Percentiles rank a stretch among this genome's conserved stretches.
phyloP scores from a whole-genome alignment of 345 rosid species.

The Eutrema japonicum region DNA sequence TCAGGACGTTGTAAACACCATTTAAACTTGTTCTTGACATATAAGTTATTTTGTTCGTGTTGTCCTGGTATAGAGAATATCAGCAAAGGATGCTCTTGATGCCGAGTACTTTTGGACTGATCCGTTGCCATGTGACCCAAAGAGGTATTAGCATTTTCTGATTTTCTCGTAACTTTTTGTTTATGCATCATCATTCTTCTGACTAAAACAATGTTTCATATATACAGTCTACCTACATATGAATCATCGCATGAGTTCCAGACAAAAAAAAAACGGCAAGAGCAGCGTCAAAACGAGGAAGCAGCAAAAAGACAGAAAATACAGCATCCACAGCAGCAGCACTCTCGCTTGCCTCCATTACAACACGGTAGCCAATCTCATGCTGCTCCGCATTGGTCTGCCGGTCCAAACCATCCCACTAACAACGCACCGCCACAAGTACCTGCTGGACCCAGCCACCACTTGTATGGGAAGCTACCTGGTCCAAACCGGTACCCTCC shows the following conservation, averaged over 20 bases:
- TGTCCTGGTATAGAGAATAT: slow-evolving; percentile 62
- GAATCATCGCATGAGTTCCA: slow-evolving; percentile 97
- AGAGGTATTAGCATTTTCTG: slow-evolving; percentile 53
- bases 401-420: slow-evolving; percentile 48
- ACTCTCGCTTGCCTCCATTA: slow-evolving; percentile 77
- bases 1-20: slow-evolving; percentile 12
- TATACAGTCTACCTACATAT: slow-evolving; percentile 81
- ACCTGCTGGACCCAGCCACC: slow-evolving; percentile 76
- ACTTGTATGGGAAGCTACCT: slow-evolving; percentile 65
- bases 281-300: slow-evolving; percentile 89
- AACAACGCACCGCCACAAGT: slow-evolving; percentile 75
- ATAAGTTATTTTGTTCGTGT: not conserved
- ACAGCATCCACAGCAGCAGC: slow-evolving; percentile 79
- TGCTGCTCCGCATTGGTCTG: slow-evolving; percentile 55
- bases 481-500: slow-evolving; percentile 70
- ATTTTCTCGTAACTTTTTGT: not conserved
- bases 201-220: slow-evolving; percentile 40
- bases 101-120: slow-evolving; percentile 99
- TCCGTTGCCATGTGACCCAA: slow-evolving; percentile 94
- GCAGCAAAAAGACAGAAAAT: slow-evolving; percentile 83
- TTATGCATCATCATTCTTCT: slow-evolving; percentile 14
- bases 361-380: slow-evolving; percentile 85
- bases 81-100: slow-evolving; percentile 93
- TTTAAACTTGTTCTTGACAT: slow-evolving; percentile 10
- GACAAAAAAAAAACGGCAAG: slow-evolving; percentile 93